Conservation (phyloP, 2,329 filamentous ascomycete species). For the Fusarium fujikuroi region DNA sequence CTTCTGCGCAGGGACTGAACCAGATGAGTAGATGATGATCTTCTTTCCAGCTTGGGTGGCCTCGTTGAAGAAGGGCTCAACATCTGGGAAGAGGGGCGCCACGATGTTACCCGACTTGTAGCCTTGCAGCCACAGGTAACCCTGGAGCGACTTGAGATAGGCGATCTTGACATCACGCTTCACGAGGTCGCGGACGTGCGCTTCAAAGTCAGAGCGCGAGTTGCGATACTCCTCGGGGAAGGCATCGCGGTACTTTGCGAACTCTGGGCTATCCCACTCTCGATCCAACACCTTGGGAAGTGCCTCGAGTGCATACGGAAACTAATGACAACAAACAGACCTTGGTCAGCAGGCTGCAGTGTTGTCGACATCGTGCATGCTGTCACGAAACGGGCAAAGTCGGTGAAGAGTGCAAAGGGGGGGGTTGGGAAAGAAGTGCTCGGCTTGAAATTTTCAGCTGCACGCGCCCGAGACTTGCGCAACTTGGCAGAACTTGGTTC, state of each 20-base stretch:
- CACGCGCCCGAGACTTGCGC: conserved; percentile 34
- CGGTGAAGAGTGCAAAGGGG: conserved; percentile 37
- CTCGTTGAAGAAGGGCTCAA: conserved; percentile 68
- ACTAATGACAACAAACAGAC: conserved; percentile 59
- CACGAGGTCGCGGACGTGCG: conserved; percentile 77
- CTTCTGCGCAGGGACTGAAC: conserved; percentile 83
- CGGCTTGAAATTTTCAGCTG: conserved; percentile 24
- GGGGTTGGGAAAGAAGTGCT: conserved; percentile 22
- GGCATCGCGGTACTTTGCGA: conserved; percentile 74
- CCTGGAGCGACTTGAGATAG: conserved; percentile 83
- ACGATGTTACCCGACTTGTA: conserved; percentile 76
- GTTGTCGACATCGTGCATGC: conserved; percentile 26
- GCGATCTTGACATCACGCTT: conserved; percentile 77
- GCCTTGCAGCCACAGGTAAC: conserved; percentile 80
- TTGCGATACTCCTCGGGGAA: conserved; percentile 74
- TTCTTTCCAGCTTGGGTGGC: conserved; percentile 68
- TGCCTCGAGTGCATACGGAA: conserved; percentile 77
- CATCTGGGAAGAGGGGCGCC: conserved; percentile 80
- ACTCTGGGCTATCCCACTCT: conserved; percentile 73
- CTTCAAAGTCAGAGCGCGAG: conserved; percentile 68
- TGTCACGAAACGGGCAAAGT: conserved; percentile 34
- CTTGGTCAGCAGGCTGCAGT: conserved; percentile 30
- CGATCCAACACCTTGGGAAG: conserved; percentile 71
- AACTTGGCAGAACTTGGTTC: conserved; percentile 34
- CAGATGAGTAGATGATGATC: conserved; percentile 84